A percentile compares a stretch with the other conserved stretches of the same genome.
phyloP scores from a whole-genome alignment of 164 flowering plant genomes.

The Kingdonia uniflora region DNA sequence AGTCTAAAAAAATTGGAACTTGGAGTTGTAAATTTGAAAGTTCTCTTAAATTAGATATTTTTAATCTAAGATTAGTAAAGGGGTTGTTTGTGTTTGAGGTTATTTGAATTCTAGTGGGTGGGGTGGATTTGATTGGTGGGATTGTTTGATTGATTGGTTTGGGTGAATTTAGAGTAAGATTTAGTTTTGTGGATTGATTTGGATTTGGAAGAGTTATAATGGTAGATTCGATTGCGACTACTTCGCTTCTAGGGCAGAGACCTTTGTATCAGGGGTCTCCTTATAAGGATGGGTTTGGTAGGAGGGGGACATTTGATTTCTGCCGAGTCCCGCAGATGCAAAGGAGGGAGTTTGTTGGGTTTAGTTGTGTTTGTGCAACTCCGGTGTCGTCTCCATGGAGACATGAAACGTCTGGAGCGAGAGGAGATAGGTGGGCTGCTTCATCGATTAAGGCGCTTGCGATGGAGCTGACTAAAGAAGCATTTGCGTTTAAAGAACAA shows the following conservation, averaged over 20 bases:
- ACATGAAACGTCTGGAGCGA: slow-evolving; percentile 13
- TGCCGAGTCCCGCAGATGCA: slow-evolving; percentile 15
- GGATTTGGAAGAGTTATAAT: slow-evolving; percentile 18
- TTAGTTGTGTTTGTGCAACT: slow-evolving; percentile 12
- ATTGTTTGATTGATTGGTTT: background rate
- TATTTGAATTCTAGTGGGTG: no score
- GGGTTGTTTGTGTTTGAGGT: no score
- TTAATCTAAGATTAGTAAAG: no score
- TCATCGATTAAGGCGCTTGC: slow-evolving; percentile 46
- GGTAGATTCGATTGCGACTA: slow-evolving; percentile 62
- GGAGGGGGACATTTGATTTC: slow-evolving; percentile 11
- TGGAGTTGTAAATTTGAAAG: no score
- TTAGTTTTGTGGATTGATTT: background rate
- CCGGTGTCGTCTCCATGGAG: slow-evolving; percentile 3
- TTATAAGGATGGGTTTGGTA: slow-evolving; percentile 20
- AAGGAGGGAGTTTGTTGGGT: slow-evolving; percentile 19
- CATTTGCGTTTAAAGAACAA: slow-evolving; percentile 38
- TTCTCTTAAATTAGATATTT: no score
- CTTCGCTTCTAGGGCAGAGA: slow-evolving; percentile 49
- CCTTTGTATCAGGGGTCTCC: slow-evolving; percentile 26
- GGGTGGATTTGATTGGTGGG: no score
- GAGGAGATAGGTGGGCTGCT: background rate
- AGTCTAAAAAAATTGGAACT: no score
- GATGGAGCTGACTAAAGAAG: slow-evolving; percentile 67
- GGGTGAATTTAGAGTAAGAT: background rate